Percentiles rank a stretch among this genome's conserved stretches.
Conservation (phyloP, 768 basidiomycete genomes). For the Phylloporus sp. region DNA sequence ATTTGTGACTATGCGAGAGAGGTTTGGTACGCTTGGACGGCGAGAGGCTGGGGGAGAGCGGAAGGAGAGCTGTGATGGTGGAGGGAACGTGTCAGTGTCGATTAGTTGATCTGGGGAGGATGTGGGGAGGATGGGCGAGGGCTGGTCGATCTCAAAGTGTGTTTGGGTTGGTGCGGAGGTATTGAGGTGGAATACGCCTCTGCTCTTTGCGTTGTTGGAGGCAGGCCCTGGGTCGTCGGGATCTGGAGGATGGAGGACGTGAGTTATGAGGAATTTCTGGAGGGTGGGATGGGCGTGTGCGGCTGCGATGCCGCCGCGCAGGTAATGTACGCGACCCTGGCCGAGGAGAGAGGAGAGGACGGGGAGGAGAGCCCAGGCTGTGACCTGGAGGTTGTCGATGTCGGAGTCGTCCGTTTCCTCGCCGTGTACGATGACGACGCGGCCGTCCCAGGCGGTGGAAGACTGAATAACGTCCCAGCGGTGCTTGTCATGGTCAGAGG, state of each 20-base stretch:
- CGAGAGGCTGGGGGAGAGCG: constrained; percentile 45
- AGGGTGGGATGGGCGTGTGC: constrained; percentile 57
- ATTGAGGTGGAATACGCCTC: constrained; percentile 66
- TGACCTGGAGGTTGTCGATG: constrained; percentile 47
- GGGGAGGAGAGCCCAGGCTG: constrained; percentile 68
- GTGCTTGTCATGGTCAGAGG: constrained; percentile 66
- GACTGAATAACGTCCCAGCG: constrained; percentile 62
- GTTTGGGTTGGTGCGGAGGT: constrained; percentile 49
- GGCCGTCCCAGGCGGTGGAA: constrained; percentile 60
- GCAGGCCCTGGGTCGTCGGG: constrained; percentile 11
- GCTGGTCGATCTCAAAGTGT: constrained; percentile 56
- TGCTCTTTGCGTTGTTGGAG: constrained; percentile 31
- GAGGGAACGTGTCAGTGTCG: constrained; percentile 57
- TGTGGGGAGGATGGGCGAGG: constrained; percentile 52
- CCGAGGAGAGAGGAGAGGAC: constrained; percentile 57
- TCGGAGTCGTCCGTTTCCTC: constrained; percentile 72
- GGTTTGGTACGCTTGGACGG: constrained; percentile 58
- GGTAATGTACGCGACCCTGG: constrained; percentile 55
- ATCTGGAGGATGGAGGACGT: constrained; percentile 15
- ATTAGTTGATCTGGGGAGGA: constrained; percentile 33
- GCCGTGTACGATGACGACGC: constrained; percentile 65
- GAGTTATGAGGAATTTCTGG: constrained; percentile 42
- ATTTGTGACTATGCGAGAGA: constrained; percentile 58
- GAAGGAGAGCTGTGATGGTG: constrained; percentile 60
- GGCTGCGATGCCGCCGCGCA: constrained; percentile 65